Conservation (phyloP, 2,329 filamentous ascomycete genomes). For the Phialocephala sp. region DNA sequence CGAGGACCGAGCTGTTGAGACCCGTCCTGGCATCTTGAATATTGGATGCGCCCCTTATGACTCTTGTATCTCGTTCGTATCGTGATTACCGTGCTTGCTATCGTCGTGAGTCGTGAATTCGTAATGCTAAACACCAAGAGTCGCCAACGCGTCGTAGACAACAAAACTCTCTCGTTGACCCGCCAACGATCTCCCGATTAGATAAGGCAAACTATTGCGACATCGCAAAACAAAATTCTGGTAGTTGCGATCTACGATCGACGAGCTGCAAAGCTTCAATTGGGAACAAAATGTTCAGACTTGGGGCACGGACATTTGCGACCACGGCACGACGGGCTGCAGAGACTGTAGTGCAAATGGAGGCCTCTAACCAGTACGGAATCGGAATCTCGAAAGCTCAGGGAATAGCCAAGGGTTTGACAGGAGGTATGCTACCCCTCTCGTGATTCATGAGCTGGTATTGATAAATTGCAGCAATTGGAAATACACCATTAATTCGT, state of each 20-base stretch:
- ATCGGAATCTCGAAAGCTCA: slow-evolving; percentile 71
- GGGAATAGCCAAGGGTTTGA: slow-evolving; percentile 67
- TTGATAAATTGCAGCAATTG: slow-evolving; percentile 71
- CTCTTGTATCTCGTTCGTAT: neutral
- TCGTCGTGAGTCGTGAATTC: slow-evolving; percentile 16
- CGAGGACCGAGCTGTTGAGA: slow-evolving; percentile 48
- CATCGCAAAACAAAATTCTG: slow-evolving; percentile 18
- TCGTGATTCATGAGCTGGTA: slow-evolving; percentile 8
- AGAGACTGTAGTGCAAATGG: slow-evolving; percentile 51
- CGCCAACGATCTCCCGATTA: slow-evolving; percentile 11
- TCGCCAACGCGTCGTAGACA: slow-evolving; percentile 15
- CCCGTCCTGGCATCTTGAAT: slow-evolving; percentile 52
- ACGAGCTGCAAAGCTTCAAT: slow-evolving; percentile 11
- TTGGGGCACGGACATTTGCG: slow-evolving; percentile 60
- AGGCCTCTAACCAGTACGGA: slow-evolving; percentile 58
- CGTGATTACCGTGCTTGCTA: neutral
- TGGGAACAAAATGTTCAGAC: slow-evolving; percentile 56
- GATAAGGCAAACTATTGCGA: slow-evolving; percentile 21
- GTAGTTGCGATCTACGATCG: neutral
- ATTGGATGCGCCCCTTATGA: neutral
- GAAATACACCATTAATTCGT: slow-evolving; percentile 93
- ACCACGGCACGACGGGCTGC: slow-evolving; percentile 57
- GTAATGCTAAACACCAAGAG: neutral
- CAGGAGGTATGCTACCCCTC: slow-evolving; percentile 60
- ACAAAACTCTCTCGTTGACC: slow-evolving; percentile 23